Base-by-base conservation (phyloP, 352 stramenopile genomes). In the Blastocystis sp. region DNA sequence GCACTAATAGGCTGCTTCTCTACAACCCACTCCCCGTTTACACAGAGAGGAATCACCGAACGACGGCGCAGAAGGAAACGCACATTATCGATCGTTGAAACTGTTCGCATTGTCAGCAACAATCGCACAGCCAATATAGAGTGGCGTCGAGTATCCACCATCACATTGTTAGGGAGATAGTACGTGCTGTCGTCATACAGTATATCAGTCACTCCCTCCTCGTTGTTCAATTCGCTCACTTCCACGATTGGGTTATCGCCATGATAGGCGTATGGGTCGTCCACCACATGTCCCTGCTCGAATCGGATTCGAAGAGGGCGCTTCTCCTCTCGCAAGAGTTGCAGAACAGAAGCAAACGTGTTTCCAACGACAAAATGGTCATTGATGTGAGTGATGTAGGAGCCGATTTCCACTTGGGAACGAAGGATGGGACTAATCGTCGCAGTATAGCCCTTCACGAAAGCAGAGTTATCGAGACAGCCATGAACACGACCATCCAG, bases 351-450 rank as follows among this genome's bases (percentile, higher is more conserved):
- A 8, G 73, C 56, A 26, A 85, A 66, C 18, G 73, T 66, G 73
- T 85, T 85, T 30, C 73, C 73, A 20, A 85, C 50, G 20, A 85
- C 73, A 16, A 65, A 66, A 65, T 85, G 73, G 55, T 66, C 73
- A 45, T 85, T 68, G 11, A 85, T 18, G 30, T 85, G 73, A 0
- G 73, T 85, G 45, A 85, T 66, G 30, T 85, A 85, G 1, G 43
- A 65, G 6, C 73, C 73, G 13, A 66, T 18, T 16, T 65, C 43
- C 53, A 85, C 73, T n/a, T 66, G 45, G 9, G 50, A 39, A 13
- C 55, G 50, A 20, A 81, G 34, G n/a, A 85, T 85, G 18, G 45
- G 45, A 30, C 43, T 65, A 24, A 66, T 66, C 5, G 47, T 66
- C 3, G 5, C 26, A 34, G 73, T 62, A 9, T 53, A 41, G 37